Evolutionary conservation across 2,329 filamentous ascomycete species (phyloP).

Genomic region (Fusarium sororula): DNA sequence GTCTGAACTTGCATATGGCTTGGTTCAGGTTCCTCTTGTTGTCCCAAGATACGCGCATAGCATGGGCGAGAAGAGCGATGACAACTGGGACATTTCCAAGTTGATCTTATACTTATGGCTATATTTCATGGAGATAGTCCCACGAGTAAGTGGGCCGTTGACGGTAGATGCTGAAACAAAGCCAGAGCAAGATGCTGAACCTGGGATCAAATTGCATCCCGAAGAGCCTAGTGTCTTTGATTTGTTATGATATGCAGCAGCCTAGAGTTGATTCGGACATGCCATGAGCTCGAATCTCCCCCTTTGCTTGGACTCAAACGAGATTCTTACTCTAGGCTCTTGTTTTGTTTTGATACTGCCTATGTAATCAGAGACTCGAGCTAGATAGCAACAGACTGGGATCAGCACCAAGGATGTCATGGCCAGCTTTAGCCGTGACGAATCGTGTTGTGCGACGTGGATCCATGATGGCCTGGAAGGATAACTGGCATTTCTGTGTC

Average conservation of each 20-base stretch:
- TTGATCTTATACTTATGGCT: not conserved
- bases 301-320: rapidly evolving
- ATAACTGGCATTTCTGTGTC: not conserved
- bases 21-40: not conserved
- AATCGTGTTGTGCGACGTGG: rapidly evolving
- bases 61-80: not conserved
- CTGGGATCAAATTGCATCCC: not conserved
- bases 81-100: not conserved
- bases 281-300: rapidly evolving
- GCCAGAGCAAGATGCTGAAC: rapidly evolving
- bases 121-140: rapidly evolving
- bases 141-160: too few relatives aligned
- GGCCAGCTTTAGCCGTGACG: not conserved
- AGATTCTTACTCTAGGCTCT: too few relatives aligned
- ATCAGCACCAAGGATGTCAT: not conserved
- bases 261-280: too few relatives aligned
- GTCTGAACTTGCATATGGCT: rapidly evolving
- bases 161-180: rapidly evolving
- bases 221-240: too few relatives aligned
- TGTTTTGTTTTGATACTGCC: too few relatives aligned
- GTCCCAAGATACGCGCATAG: rapidly evolving
- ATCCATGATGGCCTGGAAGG: rapidly evolving
- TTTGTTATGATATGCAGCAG: too few relatives aligned
- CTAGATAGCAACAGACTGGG: rapidly evolving
- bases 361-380: too few relatives aligned